Conservation (phyloP, 345 rosid species). For the Arabidopsis suecica region DNA sequence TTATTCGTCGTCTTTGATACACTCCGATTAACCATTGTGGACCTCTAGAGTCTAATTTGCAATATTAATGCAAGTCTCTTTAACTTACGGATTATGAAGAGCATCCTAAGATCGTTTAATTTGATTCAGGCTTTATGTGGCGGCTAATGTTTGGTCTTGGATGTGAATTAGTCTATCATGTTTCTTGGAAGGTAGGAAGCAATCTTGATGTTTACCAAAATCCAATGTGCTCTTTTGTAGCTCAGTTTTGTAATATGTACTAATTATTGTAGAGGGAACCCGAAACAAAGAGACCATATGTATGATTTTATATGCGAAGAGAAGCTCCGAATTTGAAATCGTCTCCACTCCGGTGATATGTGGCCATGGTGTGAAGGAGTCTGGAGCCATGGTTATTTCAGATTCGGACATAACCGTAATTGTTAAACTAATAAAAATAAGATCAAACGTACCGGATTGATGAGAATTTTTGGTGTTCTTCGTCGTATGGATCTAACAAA, state of each 20-base stretch:
- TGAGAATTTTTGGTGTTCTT: too few relatives aligned
- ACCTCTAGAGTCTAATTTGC: too few relatives aligned
- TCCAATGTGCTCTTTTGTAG: conserved; percentile 1
- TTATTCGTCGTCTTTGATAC: too few relatives aligned
- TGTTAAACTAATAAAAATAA: too few relatives aligned
- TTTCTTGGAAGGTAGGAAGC: conserved; percentile 77
- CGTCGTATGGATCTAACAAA: too few relatives aligned
- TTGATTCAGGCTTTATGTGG: too few relatives aligned
- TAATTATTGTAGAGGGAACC: conserved; percentile 60
- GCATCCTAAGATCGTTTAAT: too few relatives aligned
- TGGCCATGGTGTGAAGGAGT: conserved; percentile 50
- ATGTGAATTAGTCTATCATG: conserved; percentile 46
- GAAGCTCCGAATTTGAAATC: conserved; percentile 48
- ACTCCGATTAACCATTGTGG: too few relatives aligned
- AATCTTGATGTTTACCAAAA: conserved; percentile 3
- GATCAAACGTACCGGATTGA: too few relatives aligned
- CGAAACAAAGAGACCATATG: conserved; percentile 64
- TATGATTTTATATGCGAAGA: conserved; percentile 65
- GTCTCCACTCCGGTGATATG: conserved; percentile 44
- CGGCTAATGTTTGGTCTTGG: too few relatives aligned
- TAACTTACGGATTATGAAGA: too few relatives aligned
- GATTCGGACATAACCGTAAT: conserved; percentile 60
- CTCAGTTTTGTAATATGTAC: not conserved
- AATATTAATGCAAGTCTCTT: too few relatives aligned
- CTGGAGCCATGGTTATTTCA: conserved; percentile 62